A percentile compares a stretch with the other conserved stretches of the same genome.
These are phyloP conservation scores for Sclerotinia borealis DNA, from an alignment of 2,329 filamentous ascomycete species.

Conservation along the genomic window DNA sequence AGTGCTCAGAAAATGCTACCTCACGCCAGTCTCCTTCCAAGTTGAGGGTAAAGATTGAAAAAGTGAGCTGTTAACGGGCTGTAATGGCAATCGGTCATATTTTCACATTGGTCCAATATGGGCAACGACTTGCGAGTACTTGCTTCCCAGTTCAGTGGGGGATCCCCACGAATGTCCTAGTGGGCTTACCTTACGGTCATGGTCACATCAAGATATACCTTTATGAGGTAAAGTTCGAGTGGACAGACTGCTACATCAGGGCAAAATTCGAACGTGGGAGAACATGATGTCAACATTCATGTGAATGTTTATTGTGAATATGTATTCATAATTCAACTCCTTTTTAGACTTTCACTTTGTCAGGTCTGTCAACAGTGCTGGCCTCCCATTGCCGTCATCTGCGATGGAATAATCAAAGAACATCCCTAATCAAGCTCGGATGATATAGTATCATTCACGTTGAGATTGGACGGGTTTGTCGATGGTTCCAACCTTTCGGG, in stretches of 20 bases:
- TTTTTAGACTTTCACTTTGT: neutral
- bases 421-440: no score
- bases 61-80: neutral
- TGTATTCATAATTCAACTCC: neutral
- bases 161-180: no score
- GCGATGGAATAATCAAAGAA: neutral
- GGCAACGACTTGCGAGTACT: neutral
- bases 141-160: no score
- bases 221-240: neutral
- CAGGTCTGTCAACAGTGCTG: no score
- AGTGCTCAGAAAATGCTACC: no score
- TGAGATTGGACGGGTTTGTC: neutral
- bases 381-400: no score
- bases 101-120: neutral
- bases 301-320: neutral
- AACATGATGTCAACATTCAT: neutral
- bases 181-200: neutral
- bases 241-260: neutral
- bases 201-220: neutral
- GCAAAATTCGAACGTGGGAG: no score
- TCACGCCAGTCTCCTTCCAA: neutral
- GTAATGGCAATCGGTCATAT: neutral
- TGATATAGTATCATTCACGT: neutral
- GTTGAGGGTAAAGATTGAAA: neutral
- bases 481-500: neutral